Evolutionary conservation across 164 flowering plant genomes (phyloP).

Genomic region (Macadamia tetraphylla): DNA sequence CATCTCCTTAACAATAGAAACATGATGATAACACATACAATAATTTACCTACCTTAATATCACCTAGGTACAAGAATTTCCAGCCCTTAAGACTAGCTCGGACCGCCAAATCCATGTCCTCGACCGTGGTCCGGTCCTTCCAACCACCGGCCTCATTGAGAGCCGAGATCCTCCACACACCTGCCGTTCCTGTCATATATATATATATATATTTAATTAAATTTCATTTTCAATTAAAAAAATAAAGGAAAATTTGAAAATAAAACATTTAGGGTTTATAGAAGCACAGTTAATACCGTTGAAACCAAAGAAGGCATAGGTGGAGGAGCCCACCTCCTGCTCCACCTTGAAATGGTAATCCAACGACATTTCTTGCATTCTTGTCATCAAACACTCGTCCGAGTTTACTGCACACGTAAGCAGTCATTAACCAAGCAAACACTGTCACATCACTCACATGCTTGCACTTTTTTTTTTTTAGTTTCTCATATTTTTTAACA

Average conservation of each 20-base stretch:
- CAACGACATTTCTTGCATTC: constrained; percentile 79
- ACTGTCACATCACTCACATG: not conserved
- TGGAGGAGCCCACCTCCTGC: constrained; percentile 66
- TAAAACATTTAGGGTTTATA: not conserved
- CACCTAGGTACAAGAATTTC: constrained; percentile 48
- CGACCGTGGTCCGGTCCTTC: constrained; percentile 66
- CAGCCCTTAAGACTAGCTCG: constrained; percentile 67
- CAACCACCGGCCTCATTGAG: constrained; percentile 61
- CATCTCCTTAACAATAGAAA: too few species aligned
- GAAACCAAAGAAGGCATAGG: constrained; percentile 65
- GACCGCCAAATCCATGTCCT: constrained; percentile 67
- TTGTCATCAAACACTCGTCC: constrained; percentile 63
- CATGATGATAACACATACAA: too few species aligned
- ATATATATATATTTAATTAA: not conserved
- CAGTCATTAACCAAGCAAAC: not conserved
- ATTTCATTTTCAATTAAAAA: not conserved
- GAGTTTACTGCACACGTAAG: constrained; percentile 42
- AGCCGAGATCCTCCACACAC: constrained; percentile 59
- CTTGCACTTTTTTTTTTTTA: too few species aligned
- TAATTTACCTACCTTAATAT: constrained; percentile 27
- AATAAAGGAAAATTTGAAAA: not conserved
- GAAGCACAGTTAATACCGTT: constrained; percentile 33
- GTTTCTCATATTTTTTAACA: not conserved
- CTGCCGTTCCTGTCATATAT: constrained; percentile 43
- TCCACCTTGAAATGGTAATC: constrained; percentile 76